Evolutionary conservation across 208 protist genomes (phyloP).

Genomic region (Wallacemonas collosoma): DNA sequence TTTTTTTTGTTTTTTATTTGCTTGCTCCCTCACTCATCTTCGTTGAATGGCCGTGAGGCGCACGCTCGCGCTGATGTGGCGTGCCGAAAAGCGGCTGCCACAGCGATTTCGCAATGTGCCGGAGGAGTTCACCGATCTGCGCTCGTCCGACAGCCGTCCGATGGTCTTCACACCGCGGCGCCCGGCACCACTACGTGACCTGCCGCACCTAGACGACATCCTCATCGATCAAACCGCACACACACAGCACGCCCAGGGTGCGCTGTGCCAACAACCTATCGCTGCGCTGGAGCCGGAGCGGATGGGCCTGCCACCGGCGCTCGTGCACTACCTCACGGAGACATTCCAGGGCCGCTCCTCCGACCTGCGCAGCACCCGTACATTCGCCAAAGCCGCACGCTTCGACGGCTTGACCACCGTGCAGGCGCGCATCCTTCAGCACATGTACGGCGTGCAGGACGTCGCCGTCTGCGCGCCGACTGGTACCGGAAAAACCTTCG

Average conservation of each 20-base stretch:
- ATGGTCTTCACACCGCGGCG: constrained; percentile 78
- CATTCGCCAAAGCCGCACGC: constrained; percentile 15
- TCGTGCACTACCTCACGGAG: constrained; percentile 61
- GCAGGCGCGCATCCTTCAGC: constrained; percentile 86
- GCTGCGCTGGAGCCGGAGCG: constrained; percentile 69
- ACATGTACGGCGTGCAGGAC: constrained; percentile 85
- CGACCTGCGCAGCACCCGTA: neutral
- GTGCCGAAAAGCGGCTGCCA: constrained; percentile 65
- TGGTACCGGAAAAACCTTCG: constrained; percentile 89
- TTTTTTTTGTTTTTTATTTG: neutral
- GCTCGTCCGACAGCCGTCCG: constrained; percentile 61
- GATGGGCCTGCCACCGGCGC: constrained; percentile 82
- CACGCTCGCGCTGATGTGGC: constrained; percentile 42
- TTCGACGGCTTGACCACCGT: constrained; percentile 70
- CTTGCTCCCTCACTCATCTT: constrained; percentile 12
- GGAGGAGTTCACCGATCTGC: constrained; percentile 83
- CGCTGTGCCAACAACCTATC: constrained; percentile 50
- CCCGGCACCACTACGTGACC: constrained; percentile 70
- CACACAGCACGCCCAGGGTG: constrained; percentile 23
- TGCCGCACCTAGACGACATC: constrained; percentile 58
- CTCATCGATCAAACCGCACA: constrained; percentile 43
- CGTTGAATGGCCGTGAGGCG: neutral
- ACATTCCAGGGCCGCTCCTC: constrained; percentile 35
- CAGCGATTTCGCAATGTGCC: constrained; percentile 77
- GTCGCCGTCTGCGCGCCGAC: constrained; percentile 89